Evolutionary conservation across 2,329 filamentous ascomycete genomes (phyloP), one percentile per base, ranked within the genome.

Genomic region (Fusarium sp.): DNA sequence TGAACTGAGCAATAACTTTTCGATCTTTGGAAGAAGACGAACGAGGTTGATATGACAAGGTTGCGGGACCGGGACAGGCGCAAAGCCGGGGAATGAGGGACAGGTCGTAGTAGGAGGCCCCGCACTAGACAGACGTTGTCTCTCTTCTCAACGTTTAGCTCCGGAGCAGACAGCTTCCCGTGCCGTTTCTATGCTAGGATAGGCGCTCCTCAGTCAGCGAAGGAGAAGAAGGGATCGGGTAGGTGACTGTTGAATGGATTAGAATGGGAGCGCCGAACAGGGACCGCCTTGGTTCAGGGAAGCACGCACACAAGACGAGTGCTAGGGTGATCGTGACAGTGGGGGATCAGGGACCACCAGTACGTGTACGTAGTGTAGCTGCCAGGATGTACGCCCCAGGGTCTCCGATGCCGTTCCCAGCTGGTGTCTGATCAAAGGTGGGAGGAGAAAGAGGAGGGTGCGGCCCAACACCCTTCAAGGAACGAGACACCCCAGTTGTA

Each of bases 131-230:
- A 39, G 66, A 65, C 48, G 73, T 76, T 75, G 69, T 75, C 73
- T 75, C 73, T 75, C 73, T 67, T 75, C 73, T 73, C 71, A 60
- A 55, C 52, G 47, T 66, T 71, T 66, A 62, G 69, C 65, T 71
- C 56, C 68, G 66, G 65, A 55, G 62, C 52, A 71, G 61, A 66
- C 51, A 70, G 69, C 62, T 70, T 66, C 48, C 64, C 60, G 63
- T 70, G 71, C 63, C 62, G 65, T 61, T 60, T 60, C 59, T 66
- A 58, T 64, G 58, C 63, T 43, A 62, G 69, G 73, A 73, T 62
- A 61, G 69, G 68, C 60, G 73, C 57, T 71, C 67, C 56, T 67
- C 60, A 70, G 70, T 68, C 70, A 67, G 64, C 62, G 46, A 63
- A 66, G 65, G 70, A 63, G 60, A 68, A 66, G 60, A 64, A 67